A percentile compares a stretch with the other conserved stretches of the same genome.
Evolutionary conservation across 2,329 filamentous ascomycete species (phyloP).

Genomic region (Colletotrichum tropicale): DNA sequence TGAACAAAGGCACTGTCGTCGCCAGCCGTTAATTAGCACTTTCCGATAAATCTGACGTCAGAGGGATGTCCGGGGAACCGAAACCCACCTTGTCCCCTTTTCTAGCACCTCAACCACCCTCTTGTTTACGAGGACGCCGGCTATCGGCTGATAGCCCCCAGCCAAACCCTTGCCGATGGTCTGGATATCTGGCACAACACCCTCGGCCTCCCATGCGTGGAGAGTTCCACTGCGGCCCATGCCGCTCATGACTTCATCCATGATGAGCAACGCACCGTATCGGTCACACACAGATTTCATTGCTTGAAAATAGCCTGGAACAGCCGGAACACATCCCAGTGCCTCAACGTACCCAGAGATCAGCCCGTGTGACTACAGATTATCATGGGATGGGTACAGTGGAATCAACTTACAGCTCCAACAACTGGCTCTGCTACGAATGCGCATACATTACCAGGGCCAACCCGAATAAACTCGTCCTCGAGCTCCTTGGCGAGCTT

Average conservation of each 20-base stretch:
- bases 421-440: conserved; percentile 78
- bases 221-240: conserved; percentile 9
- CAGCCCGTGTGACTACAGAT: not conserved
- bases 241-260: conserved; percentile 52
- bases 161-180: conserved; percentile 64
- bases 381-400: not conserved
- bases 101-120: conserved; percentile 55
- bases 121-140: conserved; percentile 54
- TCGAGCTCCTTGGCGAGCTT: conserved; percentile 70
- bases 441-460: conserved; percentile 69
- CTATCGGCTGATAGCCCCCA: conserved; percentile 59
- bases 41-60: conserved; percentile 19
- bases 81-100: conserved; percentile 40
- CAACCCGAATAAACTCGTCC: conserved; percentile 66
- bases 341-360: conserved; percentile 43
- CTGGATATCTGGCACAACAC: conserved; percentile 55
- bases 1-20: conserved; percentile 52
- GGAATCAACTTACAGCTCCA: conserved; percentile 61
- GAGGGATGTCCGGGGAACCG: not conserved
- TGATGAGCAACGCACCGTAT: conserved; percentile 68
- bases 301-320: conserved; percentile 67
- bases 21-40: not conserved
- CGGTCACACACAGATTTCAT: conserved; percentile 68
- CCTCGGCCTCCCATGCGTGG: conserved; percentile 27
- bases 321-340: conserved; percentile 65